Conservation (phyloP, 2,329 filamentous ascomycete genomes). For the Microdochium bolleyi region DNA sequence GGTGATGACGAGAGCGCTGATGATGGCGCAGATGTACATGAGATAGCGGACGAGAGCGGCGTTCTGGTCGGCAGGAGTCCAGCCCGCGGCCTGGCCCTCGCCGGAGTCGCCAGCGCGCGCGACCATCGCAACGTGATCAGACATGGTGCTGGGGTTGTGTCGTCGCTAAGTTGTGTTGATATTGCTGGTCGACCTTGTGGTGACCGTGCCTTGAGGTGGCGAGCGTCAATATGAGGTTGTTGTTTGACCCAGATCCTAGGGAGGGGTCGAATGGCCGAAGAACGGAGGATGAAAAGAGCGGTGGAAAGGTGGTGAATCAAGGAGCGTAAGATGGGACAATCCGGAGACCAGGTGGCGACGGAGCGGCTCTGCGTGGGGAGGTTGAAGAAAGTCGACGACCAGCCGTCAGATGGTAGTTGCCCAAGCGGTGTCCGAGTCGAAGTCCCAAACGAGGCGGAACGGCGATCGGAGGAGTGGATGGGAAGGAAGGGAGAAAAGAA, state of each 20-base stretch:
- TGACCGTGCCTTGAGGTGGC: too few relatives aligned
- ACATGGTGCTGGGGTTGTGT: conserved; percentile 6
- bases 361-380: neutral
- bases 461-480: neutral
- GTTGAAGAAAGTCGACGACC: neutral
- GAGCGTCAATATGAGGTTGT: neutral
- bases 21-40: conserved; percentile 53
- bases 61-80: conserved; percentile 34
- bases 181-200: too few relatives aligned
- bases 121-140: neutral
- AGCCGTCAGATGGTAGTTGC: neutral
- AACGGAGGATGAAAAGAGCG: neutral
- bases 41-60: conserved; percentile 52
- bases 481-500: too few relatives aligned
- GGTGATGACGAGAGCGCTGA: conserved; percentile 54
- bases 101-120: conserved; percentile 5
- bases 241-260: neutral
- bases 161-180: neutral
- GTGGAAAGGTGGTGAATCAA: neutral
- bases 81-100: conserved; percentile 18
- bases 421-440: neutral
- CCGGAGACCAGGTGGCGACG: neutral
- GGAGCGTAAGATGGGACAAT: neutral
- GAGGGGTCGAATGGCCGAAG: neutral
- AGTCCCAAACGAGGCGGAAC: neutral